Base-by-base conservation (phyloP, 495 filamentous ascomycete species). In the Friedmanniomyces endolithicus region DNA sequence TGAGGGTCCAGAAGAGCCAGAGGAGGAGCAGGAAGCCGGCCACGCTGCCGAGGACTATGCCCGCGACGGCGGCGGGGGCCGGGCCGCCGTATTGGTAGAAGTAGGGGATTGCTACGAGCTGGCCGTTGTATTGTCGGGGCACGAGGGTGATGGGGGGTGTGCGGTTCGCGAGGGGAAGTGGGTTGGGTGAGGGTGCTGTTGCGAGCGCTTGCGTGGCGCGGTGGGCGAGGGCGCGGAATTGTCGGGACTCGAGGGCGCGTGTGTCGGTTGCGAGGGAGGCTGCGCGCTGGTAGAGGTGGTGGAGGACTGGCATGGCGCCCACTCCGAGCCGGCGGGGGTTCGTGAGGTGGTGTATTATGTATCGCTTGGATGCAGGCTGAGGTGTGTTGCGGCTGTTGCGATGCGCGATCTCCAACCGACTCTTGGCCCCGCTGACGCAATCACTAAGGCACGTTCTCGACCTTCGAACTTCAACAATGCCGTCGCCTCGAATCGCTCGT, bases 31-130 rank as follows among this genome's bases (percentile, higher is more conserved):
- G 63, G 71, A 95, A 89, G 52, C 84, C 88, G n/a, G 72, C 78
- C n/a, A 94, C 82, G 46, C 78, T 76, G 59, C 89, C 89, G 31
- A 95, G 78, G 23, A 88, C 80, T 50, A 94, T 90, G 57, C 88
- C 89, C 14, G 75, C 87, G n/a, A 95, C 78, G 19, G 80, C 77
- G 34, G 88, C 89, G 0, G 89, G 75, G 4, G 72, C 22, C 0
- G 84, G 86, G 11, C 82, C 76, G 48, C 65, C 62, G 63, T 79
- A 69, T 25, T 77, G 76, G 75, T 94, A 94, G 55, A 76, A 77
- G 39, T 81, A 72, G 6, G 87, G 85, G 61, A 94, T 81, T 53
- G 65, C 58, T 19, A 34, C 29, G 1, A 47, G 43, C 34, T 25
- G 34, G 43, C 29, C 23, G 20, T 52, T 35, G 48, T 31, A 39